Percentiles rank a stretch among this genome's conserved stretches.
Evolutionary conservation across 1,139 yeast genomes (phyloP).

Genomic region (Lodderomyces elongisporus): DNA sequence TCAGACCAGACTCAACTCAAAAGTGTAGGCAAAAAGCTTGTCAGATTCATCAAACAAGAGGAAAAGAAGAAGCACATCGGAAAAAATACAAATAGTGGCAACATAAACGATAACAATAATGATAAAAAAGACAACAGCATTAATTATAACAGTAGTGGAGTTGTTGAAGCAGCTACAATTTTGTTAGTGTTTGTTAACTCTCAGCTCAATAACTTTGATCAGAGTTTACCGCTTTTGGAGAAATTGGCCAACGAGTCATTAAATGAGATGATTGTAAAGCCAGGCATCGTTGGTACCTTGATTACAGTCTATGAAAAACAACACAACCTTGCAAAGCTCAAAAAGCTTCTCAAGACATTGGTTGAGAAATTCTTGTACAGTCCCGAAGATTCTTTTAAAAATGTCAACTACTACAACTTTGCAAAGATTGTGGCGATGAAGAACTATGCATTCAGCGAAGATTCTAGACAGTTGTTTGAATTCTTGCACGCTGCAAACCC

Average conservation of each 20-base stretch:
- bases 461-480: conserved; percentile 28
- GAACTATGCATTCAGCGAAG: conserved; percentile 24
- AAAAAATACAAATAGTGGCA: too few relatives aligned
- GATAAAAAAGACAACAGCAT: too few relatives aligned
- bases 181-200: conserved; percentile 45
- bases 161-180: conserved; percentile 27
- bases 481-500: conserved; percentile 23
- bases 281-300: conserved; percentile 44
- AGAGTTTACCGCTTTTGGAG: conserved; percentile 43
- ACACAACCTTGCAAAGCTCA: conserved; percentile 22
- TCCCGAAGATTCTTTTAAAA: conserved; percentile 18
- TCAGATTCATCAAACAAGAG: conserved; percentile 17
- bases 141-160: background rate
- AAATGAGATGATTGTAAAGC: conserved; percentile 19
- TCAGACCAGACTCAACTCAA: conserved; percentile 14
- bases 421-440: conserved; percentile 48
- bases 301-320: conserved; percentile 42
- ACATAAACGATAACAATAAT: too few relatives aligned
- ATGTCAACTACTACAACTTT: conserved; percentile 28
- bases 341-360: conserved; percentile 20
- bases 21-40: conserved; percentile 22
- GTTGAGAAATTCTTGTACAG: conserved; percentile 18
- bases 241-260: conserved; percentile 17
- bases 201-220: conserved; percentile 35
- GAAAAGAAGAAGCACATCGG: conserved; percentile 4